A percentile compares a stretch with the other conserved stretches of the same genome.
Conservation (phyloP, 345 rosid species). For the Nephelium lappaceum region DNA sequence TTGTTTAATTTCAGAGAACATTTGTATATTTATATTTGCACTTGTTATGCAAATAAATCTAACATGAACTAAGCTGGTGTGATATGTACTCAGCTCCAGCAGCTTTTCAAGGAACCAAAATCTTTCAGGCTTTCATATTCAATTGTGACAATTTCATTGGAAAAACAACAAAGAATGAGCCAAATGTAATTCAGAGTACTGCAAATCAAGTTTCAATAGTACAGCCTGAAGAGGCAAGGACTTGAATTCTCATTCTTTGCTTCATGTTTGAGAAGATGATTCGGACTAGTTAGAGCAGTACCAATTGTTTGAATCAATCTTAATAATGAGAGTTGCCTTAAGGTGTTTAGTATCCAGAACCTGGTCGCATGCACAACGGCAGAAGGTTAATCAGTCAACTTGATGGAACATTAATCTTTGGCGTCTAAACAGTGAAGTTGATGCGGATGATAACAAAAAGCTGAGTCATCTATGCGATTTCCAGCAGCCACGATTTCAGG, state of each 20-base stretch:
- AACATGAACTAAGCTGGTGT: too few species aligned
- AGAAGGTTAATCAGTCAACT: neutral
- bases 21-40: too few species aligned
- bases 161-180: neutral
- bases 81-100: too few species aligned
- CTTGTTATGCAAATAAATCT: too few species aligned
- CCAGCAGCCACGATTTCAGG: slow-evolving; percentile 31
- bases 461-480: slow-evolving; percentile 43
- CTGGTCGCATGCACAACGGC: neutral
- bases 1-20: too few species aligned
- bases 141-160: neutral
- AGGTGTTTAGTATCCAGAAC: neutral
- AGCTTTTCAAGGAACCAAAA: too few species aligned
- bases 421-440: neutral
- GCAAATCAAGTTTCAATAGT: neutral
- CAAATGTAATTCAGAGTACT: too few species aligned
- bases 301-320: neutral
- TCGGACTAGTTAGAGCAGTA: neutral
- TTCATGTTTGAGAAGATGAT: neutral
- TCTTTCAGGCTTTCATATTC: neutral
- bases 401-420: neutral
- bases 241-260: neutral
- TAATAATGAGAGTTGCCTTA: neutral
- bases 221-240: neutral
- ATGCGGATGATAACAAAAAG: neutral